These are phyloP conservation scores for Barbatosphaeria neglecta DNA, from an alignment of 495 filamentous ascomycete genomes.

Conservation along the genomic window DNA sequence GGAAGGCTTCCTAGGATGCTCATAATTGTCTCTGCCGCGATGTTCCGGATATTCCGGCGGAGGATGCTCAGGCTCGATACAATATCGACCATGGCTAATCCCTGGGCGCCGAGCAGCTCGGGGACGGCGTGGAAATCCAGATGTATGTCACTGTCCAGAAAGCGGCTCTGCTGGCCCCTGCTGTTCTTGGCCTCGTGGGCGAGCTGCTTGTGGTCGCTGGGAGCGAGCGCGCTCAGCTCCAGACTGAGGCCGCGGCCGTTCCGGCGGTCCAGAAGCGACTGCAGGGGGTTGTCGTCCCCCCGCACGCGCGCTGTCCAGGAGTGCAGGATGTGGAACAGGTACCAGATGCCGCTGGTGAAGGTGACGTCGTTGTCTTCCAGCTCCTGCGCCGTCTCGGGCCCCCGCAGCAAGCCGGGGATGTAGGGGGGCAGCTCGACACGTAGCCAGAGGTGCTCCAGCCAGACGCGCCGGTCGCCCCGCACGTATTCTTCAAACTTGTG, in stretches of 20 bases:
- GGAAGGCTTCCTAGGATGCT: slow-evolving; percentile 11
- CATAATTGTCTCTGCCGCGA: slow-evolving; percentile 15
- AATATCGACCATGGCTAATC: background rate
- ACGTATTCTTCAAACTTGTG: background rate
- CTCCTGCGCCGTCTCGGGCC: background rate
- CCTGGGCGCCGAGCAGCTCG: background rate
- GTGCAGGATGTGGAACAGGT: background rate
- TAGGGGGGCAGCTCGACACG: background rate
- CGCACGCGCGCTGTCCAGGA: background rate
- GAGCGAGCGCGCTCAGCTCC: background rate
- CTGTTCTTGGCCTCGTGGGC: background rate
- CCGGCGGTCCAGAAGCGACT: background rate
- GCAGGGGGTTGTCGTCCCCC: background rate
- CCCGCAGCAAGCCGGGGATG: background rate
- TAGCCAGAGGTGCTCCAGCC: background rate
- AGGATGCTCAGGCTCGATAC: background rate
- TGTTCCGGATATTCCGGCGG: background rate
- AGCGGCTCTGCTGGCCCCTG: background rate
- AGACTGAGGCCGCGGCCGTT: background rate
- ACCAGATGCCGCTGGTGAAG: background rate
- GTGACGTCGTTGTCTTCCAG: background rate
- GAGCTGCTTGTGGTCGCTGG: background rate
- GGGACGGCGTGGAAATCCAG: background rate
- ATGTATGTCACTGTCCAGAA: background rate
- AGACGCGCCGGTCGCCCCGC: background rate